Evolutionary conservation across 2,329 filamentous ascomycete species (phyloP).

Genomic region (Neonectria coccinea): DNA sequence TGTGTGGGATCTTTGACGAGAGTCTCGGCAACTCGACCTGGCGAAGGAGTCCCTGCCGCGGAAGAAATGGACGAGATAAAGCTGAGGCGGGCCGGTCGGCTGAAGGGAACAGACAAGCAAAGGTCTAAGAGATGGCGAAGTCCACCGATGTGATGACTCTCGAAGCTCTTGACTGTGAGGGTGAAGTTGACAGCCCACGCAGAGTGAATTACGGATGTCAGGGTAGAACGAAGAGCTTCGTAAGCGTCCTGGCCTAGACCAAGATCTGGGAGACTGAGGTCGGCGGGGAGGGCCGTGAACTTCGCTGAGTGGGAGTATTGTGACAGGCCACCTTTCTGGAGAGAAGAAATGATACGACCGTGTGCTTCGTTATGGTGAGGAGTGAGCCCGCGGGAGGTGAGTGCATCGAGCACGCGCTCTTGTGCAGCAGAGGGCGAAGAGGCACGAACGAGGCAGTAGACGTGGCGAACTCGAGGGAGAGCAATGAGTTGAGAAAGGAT

Average conservation of each 20-base stretch:
- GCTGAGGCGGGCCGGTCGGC: slow-evolving; percentile 52
- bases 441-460: slow-evolving; percentile 63
- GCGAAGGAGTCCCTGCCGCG: slow-evolving; percentile 53
- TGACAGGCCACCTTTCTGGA: slow-evolving; percentile 46
- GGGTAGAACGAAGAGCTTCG: slow-evolving; percentile 42
- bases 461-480: slow-evolving; percentile 63
- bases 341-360: slow-evolving; percentile 44
- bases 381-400: slow-evolving; percentile 49
- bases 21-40: slow-evolving; percentile 52
- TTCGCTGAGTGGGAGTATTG: slow-evolving; percentile 42
- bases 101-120: slow-evolving; percentile 50
- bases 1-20: slow-evolving; percentile 50
- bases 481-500: slow-evolving; percentile 67
- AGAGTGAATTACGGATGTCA: slow-evolving; percentile 61
- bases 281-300: slow-evolving; percentile 53
- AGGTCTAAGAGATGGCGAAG: slow-evolving; percentile 59
- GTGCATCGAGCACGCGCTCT: slow-evolving; percentile 46
- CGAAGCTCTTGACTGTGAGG: slow-evolving; percentile 60
- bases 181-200: slow-evolving; percentile 70
- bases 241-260: slow-evolving; percentile 50
- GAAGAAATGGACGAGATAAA: slow-evolving; percentile 60
- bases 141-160: slow-evolving; percentile 58
- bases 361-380: slow-evolving; percentile 34
- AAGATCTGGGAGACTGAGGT: slow-evolving; percentile 55
- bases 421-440: slow-evolving; percentile 48